Evolutionary conservation across 2,329 filamentous ascomycete species (phyloP).

Genomic region (Apiospora pterosperma): DNA sequence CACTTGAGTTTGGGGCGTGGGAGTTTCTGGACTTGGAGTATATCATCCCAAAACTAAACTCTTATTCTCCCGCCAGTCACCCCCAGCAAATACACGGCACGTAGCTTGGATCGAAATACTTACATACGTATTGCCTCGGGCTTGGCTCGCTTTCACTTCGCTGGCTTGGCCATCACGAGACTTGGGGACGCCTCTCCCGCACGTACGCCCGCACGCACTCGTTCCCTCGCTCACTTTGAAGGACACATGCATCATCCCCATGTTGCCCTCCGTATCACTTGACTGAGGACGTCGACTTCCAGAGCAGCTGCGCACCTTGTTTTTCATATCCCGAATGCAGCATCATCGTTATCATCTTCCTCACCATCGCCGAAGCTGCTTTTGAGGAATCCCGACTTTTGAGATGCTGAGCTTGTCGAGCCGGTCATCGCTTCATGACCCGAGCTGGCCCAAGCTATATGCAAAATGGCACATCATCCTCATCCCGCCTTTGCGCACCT

Average conservation of each 20-base stretch:
- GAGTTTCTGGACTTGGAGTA: not conserved
- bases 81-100: not conserved
- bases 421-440: not conserved
- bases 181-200: not conserved
- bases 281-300: not conserved
- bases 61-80: not conserved
- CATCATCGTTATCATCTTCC: not conserved
- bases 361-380: not conserved
- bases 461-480: slow-evolving; percentile 2
- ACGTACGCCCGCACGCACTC: not conserved
- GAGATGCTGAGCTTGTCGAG: slow-evolving; percentile 4
- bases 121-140: not conserved
- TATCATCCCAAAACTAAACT: not conserved
- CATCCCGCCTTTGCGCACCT: not conserved
- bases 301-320: not conserved
- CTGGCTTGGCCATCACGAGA: not conserved
- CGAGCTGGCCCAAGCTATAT: slow-evolving; percentile 1
- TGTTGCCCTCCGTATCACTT: not conserved
- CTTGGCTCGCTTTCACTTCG: not conserved
- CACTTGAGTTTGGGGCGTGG: not conserved
- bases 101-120: not conserved
- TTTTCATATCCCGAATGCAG: not conserved
- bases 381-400: not conserved
- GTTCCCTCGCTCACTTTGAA: not conserved
- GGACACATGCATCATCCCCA: not conserved